These are phyloP conservation scores for Colletotrichum spinosum DNA, from an alignment of 2,329 filamentous ascomycete genomes.

Conservation along the genomic window DNA sequence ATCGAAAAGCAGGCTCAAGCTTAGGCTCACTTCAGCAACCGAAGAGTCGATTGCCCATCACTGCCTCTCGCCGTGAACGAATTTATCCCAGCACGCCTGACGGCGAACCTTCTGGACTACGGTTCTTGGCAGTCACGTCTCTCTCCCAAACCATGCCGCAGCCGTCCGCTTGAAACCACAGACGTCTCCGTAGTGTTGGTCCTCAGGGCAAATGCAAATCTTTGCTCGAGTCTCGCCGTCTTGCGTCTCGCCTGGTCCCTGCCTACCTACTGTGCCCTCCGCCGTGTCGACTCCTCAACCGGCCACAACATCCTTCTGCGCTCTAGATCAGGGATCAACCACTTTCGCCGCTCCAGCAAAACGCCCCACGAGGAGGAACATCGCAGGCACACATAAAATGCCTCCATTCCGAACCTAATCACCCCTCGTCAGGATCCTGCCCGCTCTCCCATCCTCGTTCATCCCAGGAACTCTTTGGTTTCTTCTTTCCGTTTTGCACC, in stretches of 20 bases:
- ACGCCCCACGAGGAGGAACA: conserved; percentile 35
- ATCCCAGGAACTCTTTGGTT: conserved; percentile 37
- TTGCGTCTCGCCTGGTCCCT: conserved; percentile 38
- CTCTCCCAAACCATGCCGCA: conserved; percentile 34
- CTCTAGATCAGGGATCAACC: conserved; percentile 37
- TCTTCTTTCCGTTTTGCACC: conserved; percentile 39
- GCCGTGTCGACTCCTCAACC: conserved; percentile 37
- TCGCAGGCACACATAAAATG: conserved; percentile 40
- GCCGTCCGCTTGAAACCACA: conserved; percentile 38
- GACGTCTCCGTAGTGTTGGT: conserved; percentile 34
- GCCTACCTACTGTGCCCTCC: conserved; percentile 14
- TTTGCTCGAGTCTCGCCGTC: conserved; percentile 33
- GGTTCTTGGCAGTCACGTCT: conserved; percentile 39
- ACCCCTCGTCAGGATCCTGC: conserved; percentile 33
- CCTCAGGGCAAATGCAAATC: conserved; percentile 38
- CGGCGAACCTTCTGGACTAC: conserved; percentile 34
- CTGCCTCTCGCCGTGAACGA: conserved; percentile 25
- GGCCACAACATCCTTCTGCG: conserved; percentile 26
- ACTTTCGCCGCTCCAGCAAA: conserved; percentile 28
- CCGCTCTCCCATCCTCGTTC: conserved; percentile 36
- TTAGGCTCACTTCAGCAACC: conserved; percentile 2
- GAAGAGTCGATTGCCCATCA: conserved; percentile 8
- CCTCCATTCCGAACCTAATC: conserved; percentile 39
- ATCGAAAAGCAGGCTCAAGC: too few species aligned
- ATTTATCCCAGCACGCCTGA: conserved; percentile 34